These are phyloP conservation scores for Naegleria fowleri DNA, from an alignment of 208 protist genomes.

Conservation along the genomic window DNA sequence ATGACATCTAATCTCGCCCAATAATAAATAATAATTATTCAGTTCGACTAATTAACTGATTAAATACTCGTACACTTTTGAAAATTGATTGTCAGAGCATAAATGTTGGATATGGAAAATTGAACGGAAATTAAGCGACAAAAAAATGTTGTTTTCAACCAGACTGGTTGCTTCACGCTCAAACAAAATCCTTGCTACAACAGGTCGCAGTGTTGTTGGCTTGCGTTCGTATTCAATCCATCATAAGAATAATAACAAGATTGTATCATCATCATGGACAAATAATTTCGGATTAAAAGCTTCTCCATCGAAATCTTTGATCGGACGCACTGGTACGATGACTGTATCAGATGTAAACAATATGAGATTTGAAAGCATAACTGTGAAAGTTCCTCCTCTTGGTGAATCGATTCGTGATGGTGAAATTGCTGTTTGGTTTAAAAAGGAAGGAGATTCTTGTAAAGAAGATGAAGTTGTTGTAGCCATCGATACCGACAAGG, in stretches of 20 bases:
- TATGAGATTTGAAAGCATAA: not conserved
- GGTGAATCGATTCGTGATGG: conserved; percentile 96
- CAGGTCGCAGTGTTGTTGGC: not conserved
- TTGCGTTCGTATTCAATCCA: not conserved
- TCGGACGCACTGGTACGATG: too few relatives aligned
- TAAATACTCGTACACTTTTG: too few relatives aligned
- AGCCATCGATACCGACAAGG: conserved; percentile 97
- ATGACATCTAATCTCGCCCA: not conserved
- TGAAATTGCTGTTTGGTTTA: conserved; percentile 85
- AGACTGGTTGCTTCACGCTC: not conserved
- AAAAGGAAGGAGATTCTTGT: conserved; percentile 81
- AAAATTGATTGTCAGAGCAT: too few relatives aligned
- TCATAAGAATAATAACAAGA: too few relatives aligned
- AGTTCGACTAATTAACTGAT: too few relatives aligned
- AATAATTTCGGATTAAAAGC: too few relatives aligned
- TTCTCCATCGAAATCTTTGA: too few relatives aligned
- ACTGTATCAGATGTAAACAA: too few relatives aligned
- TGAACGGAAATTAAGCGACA: not conserved
- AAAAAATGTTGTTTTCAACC: not conserved
- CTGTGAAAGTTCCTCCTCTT: conserved; percentile 84
- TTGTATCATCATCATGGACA: too few relatives aligned
- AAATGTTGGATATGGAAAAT: too few relatives aligned
- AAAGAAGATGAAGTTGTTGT: conserved; percentile 90
- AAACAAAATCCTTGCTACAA: not conserved
- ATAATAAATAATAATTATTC: too few relatives aligned